Evolutionary conservation across 495 filamentous ascomycete species (phyloP), one percentile per base, ranked within the genome.

Genomic region (Aspergillus sparsus): DNA sequence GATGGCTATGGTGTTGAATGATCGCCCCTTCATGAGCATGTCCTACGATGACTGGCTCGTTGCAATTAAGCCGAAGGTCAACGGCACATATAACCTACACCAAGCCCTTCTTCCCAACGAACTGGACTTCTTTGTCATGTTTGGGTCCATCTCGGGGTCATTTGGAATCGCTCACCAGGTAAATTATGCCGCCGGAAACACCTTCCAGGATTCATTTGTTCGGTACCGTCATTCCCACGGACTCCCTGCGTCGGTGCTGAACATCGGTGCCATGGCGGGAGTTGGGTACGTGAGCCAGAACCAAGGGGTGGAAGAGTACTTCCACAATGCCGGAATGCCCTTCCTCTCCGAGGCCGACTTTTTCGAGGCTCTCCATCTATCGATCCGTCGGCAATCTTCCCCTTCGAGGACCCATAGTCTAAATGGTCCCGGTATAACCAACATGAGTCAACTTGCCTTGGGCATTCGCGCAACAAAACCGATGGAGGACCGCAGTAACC

Each of bases 81-180:
- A 63, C 15, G 79, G 78, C 5, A 71, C 75, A 12, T 74, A 66
- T 71, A 80, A 68, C 34, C 63, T 70, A 5, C 68, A 70, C 51
- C 21, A 55, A 10, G 49, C 59, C n/a, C 27, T 45, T 2, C 53
- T 16, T 21, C 36, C 52, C 5, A 51, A 16, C 0, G 50, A 57
- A 0, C 62, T 80, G 10, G 74, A 77, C 62, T 81, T 81, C 70
- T 80, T 80, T 67, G 60, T 71, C 33, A 60, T 79, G 32, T 69
- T 78, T 15, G 71, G 71, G 13, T 73, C 69, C 9, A 44, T 71
- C 9, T 58, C 58, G 7, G 72, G 66, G 6, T 58, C 66, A 7
- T 32, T 64, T 16, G 71, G 68, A 1, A 49, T 63, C 27, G 36
- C 16, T 0, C 61, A 63, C 5, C 70, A 72, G 51, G 62, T 66